Evolutionary conservation across 2,329 filamentous ascomycete genomes (phyloP).

Genomic region (Diaporthe eres): DNA sequence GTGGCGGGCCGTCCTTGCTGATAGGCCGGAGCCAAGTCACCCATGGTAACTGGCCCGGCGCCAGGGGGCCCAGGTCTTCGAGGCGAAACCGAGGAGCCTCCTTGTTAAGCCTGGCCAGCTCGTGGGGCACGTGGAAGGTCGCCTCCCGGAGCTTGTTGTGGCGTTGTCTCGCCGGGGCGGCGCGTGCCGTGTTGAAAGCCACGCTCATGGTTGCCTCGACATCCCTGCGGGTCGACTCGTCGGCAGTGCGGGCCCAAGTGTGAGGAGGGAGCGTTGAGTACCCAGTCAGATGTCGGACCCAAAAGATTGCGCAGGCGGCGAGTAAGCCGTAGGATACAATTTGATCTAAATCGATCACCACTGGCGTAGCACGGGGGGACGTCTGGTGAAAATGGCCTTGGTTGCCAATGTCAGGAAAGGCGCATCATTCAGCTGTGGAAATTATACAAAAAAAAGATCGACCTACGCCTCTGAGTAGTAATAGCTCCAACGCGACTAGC

Average conservation of each 20-base stretch:
- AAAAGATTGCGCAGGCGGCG: background rate
- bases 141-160: conserved; percentile 5
- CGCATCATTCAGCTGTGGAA: background rate
- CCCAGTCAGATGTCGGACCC: background rate
- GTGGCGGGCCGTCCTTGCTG: background rate
- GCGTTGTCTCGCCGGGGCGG: background rate
- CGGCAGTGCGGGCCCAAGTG: background rate
- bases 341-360: background rate
- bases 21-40: background rate
- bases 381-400: conserved; percentile 19
- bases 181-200: conserved; percentile 15
- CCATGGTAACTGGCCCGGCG: background rate
- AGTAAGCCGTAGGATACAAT: background rate
- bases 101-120: conserved; percentile 28
- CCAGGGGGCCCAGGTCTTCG: conserved; percentile 1
- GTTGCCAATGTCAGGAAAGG: background rate
- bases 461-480: background rate
- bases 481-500: background rate
- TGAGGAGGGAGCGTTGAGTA: background rate
- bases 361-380: background rate
- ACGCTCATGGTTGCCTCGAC: background rate
- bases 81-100: conserved; percentile 12
- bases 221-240: background rate
- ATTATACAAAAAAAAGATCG: background rate
- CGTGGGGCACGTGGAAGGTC: conserved; percentile 19